Conservation (phyloP, 164 flowering plant species). For the Amborella trichopoda region DNA sequence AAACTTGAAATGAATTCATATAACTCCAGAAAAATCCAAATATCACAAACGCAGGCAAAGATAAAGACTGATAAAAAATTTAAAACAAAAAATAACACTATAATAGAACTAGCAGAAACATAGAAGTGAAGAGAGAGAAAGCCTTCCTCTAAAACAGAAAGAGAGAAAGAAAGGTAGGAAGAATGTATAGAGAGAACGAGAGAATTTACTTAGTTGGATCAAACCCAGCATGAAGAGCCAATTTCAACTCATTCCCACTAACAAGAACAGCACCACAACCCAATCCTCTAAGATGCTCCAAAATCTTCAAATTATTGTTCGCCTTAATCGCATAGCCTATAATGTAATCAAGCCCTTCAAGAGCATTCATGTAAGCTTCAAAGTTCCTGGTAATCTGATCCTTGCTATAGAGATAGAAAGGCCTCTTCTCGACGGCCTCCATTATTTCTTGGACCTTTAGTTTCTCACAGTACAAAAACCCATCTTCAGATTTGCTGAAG, state of each 20-base stretch:
- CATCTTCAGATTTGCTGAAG: constrained; percentile 65
- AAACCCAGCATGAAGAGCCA: constrained; percentile 86
- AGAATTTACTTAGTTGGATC: constrained; percentile 67
- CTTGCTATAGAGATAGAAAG: constrained; percentile 86
- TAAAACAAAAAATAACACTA: no score
- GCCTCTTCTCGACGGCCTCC: constrained; percentile 60
- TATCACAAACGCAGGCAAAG: no score
- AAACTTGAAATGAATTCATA: no score
- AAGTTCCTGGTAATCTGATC: constrained; percentile 73
- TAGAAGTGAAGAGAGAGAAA: no score
- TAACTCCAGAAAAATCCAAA: no score
- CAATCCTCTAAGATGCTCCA: constrained; percentile 78
- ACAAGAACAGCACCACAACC: constrained; percentile 97
- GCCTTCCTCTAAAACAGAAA: no score
- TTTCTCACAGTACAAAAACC: constrained; percentile 71
- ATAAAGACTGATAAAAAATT: no score
- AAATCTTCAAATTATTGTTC: constrained; percentile 79
- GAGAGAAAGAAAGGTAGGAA: no score
- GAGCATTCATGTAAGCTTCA: constrained; percentile 75
- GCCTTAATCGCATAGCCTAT: constrained; percentile 95
- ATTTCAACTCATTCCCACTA: constrained; percentile 83
- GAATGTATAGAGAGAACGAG: no score
- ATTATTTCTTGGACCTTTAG: constrained; percentile 56
- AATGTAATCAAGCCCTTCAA: constrained; percentile 59
- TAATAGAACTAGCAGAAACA: no score